Evolutionary conservation across 371 early-diverging fungal genomes (phyloP), one percentile per base, ranked within the genome.

Genomic region (Entomophthora muscae): DNA sequence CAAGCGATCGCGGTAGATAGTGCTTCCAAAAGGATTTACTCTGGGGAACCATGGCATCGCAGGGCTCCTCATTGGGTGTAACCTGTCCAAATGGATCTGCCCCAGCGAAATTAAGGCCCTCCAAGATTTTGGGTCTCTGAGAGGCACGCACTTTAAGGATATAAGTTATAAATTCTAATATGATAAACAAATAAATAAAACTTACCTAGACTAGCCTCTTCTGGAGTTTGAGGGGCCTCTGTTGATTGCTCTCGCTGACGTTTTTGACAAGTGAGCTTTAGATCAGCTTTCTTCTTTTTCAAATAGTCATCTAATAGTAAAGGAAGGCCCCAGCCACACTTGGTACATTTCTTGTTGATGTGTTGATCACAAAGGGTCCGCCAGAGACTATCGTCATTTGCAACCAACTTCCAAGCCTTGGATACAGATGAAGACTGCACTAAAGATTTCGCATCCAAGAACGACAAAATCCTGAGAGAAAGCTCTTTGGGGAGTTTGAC

Each of bases 291-390:
- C 54, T 70, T 78, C 65, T 74, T 66, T 77, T 72, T 66, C 29
- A 62, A 53, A 33, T 62, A 62, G 74, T 69, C 28, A 7, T 65
- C 65, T 26, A 64, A 61, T 13, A 91, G 71, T 55, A 86, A 68
- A 21, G 92, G 93, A 52, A 92, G 68, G 0, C 95, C 93, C 95
- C 95, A 96, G 2, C 97, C 97, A 69, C 97, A 96, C 68, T 88
- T 94, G 32, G 77, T 75, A 68, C 97, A 96, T 67, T 92, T 89
- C 68, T 88, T 88, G 73, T 93, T 92, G 63, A 95, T 95, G 67
- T 96, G 97, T 72, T 95, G 95, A 42, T 86, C 89, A 67, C 97
- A 96, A 90, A 96, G 89, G 53, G 87, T 76, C 63, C 93, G 89
- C 97, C 97, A 96, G 28, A 96, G 72, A 0, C 79, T 69, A 68